A percentile compares a stretch with the other conserved stretches of the same genome.
These are phyloP conservation scores for Trichoderma simmonsii DNA, from an alignment of 2,329 filamentous ascomycete genomes.

Conservation along the genomic window DNA sequence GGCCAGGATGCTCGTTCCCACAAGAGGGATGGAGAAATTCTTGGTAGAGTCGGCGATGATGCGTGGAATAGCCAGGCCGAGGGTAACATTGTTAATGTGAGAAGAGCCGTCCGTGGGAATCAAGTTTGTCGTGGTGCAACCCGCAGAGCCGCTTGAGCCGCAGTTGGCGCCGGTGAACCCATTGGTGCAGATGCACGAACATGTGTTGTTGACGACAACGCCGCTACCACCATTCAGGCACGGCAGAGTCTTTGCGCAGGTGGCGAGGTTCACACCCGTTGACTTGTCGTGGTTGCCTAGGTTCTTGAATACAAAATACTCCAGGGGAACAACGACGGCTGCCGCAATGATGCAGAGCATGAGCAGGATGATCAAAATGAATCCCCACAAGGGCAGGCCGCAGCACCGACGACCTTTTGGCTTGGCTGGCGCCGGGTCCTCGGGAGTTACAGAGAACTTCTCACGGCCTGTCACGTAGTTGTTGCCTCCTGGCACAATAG, in stretches of 20 bases:
- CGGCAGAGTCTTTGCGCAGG: conserved; percentile 59
- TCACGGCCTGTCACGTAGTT: background rate
- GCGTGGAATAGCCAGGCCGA: conserved; percentile 75
- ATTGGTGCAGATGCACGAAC: conserved; percentile 84
- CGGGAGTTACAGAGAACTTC: conserved; percentile 4
- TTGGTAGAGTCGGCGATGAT: conserved; percentile 62
- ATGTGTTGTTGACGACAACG: conserved; percentile 63
- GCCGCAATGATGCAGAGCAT: conserved; percentile 71
- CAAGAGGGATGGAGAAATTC: conserved; percentile 75
- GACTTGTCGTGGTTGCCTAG: conserved; percentile 36
- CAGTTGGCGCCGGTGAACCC: conserved; percentile 69
- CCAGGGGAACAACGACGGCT: conserved; percentile 75
- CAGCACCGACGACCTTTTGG: conserved; percentile 65
- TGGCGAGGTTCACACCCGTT: conserved; percentile 37
- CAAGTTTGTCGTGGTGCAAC: conserved; percentile 52
- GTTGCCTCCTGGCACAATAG: conserved; percentile 33
- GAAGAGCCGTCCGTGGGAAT: conserved; percentile 38
- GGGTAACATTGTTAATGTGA: conserved; percentile 64
- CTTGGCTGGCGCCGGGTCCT: conserved; percentile 26
- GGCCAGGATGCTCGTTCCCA: conserved; percentile 65
- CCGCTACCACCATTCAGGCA: conserved; percentile 82
- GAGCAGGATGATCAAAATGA: conserved; percentile 63
- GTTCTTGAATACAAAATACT: conserved; percentile 60
- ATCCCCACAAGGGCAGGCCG: conserved; percentile 77
- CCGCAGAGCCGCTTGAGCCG: conserved; percentile 43